phyloP scores from a whole-genome alignment of 345 rosid species.

The Hevea brasiliensis region DNA sequence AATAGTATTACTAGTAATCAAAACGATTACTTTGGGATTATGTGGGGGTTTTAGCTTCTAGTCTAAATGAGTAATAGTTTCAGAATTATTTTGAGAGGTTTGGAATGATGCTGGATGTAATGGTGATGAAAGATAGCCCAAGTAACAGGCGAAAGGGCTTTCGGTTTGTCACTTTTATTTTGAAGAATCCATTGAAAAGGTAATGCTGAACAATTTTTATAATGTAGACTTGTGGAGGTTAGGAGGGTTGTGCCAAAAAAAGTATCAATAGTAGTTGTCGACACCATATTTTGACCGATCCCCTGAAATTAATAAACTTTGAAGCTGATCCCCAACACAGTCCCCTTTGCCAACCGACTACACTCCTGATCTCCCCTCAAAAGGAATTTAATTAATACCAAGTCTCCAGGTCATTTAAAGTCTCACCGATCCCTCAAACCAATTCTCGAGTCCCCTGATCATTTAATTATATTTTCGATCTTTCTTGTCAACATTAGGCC shows the following conservation, averaged over 20 bases:
- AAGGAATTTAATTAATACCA: no score
- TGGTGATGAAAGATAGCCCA: conserved; percentile 73
- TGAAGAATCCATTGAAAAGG: conserved; percentile 66
- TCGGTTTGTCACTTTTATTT: conserved; percentile 74
- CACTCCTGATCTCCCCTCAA: no score
- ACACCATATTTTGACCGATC: no score
- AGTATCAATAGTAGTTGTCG: no score
- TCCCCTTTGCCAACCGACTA: no score
- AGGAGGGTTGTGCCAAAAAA: conserved; percentile 87
- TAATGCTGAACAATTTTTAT: conserved; percentile 55
- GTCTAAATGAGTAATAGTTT: conserved; percentile 61
- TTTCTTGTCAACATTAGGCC: no score
- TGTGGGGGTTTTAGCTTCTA: conserved; percentile 78
- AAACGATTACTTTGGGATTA: conserved; percentile 37
- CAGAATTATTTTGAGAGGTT: conserved; percentile 68
- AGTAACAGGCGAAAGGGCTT: conserved; percentile 81
- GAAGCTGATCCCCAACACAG: no score
- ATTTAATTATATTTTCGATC: no score
- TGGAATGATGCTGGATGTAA: conserved; percentile 69
- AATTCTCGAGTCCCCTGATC: no score
- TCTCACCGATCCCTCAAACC: no score
- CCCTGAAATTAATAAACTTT: no score
- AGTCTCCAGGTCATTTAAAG: no score
- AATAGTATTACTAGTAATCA: conserved; percentile 24
- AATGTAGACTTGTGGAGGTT: conserved; percentile 67